phyloP scores from a whole-genome alignment of 148 eudicot species.

The Amaranthus cruentus region DNA sequence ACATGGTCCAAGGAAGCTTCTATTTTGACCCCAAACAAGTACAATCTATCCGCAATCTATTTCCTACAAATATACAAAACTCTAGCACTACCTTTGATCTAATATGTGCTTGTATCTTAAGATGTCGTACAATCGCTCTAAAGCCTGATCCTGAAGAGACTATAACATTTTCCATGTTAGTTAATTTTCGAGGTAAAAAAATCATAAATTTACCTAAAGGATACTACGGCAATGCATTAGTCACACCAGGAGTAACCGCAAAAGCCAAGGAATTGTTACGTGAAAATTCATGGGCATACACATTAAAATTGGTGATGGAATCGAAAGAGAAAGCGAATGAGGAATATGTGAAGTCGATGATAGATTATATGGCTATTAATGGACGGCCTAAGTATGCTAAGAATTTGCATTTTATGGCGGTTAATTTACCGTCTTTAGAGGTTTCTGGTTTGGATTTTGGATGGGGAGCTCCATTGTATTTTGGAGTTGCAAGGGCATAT shows the following conservation, averaged over 20 bases:
- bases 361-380: background rate
- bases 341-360: background rate
- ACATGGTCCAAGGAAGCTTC: background rate
- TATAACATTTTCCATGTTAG: background rate
- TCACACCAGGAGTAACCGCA: background rate
- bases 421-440: background rate
- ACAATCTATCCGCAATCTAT: constrained; percentile 9
- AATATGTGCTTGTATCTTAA: constrained; percentile 4
- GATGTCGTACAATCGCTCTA: constrained; percentile 12
- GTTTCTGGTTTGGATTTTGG: background rate
- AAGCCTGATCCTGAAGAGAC: background rate
- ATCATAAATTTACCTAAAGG: background rate
- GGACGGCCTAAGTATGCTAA: background rate
- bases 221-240: background rate
- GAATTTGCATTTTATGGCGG: background rate
- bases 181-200: background rate
- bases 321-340: background rate
- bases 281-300: background rate
- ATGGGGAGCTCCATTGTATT: background rate
- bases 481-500: background rate
- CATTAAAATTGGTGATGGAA: background rate
- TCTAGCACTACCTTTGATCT: constrained; percentile 1
- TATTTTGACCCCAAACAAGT: constrained; percentile 15
- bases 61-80: background rate
- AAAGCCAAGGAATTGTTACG: background rate